Conservation (phyloP, 2,329 filamentous ascomycete genomes). For the Metarhizium anisopliae region DNA sequence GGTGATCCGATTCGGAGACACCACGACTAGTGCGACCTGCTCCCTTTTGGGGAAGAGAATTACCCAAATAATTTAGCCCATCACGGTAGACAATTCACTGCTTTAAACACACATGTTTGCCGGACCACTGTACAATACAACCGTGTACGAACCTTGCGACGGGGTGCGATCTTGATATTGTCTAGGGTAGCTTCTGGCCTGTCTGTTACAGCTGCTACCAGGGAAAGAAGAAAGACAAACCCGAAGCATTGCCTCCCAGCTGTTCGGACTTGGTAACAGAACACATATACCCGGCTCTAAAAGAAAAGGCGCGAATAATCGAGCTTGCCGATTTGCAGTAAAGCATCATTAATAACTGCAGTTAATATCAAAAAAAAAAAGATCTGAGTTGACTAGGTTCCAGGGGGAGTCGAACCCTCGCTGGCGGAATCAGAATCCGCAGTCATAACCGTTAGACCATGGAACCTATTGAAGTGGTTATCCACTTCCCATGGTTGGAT, state of each 20-base stretch:
- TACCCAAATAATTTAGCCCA: not conserved
- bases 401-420: constrained; percentile 28
- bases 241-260: too few species aligned
- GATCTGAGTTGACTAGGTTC: constrained; percentile 18
- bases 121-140: too few species aligned
- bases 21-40: not conserved
- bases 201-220: too few species aligned
- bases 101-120: not conserved
- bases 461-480: constrained; percentile 19
- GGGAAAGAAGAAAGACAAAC: too few species aligned
- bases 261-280: too few species aligned
- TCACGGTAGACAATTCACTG: not conserved
- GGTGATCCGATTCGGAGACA: not conserved
- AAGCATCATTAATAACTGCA: not conserved
- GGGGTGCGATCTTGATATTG: not conserved
- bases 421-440: constrained; percentile 28
- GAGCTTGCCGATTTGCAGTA: too few species aligned
- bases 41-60: too few species aligned
- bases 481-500: constrained; percentile 16
- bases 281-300: not conserved
- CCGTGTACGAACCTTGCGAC: too few species aligned
- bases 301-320: not conserved
- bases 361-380: not conserved
- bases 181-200: not conserved
- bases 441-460: constrained; percentile 30